Evolutionary conservation across 495 filamentous ascomycete species (phyloP).

Genomic region (Daldinia concentrica): DNA sequence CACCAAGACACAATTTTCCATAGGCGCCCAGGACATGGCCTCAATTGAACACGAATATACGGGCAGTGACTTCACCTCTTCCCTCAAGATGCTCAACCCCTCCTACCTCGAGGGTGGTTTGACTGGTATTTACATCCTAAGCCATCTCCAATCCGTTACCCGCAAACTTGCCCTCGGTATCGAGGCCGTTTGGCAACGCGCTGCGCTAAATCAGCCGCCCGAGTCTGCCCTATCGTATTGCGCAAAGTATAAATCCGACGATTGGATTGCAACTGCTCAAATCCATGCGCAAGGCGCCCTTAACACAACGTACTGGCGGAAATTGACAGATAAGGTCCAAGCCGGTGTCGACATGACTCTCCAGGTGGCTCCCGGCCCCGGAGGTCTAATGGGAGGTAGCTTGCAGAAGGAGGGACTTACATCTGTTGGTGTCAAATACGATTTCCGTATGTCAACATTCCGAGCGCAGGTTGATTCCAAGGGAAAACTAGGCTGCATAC

Average conservation of each 20-base stretch:
- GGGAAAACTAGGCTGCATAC: conserved; percentile 88
- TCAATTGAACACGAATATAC: conserved; percentile 94
- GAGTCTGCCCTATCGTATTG: conserved; percentile 87
- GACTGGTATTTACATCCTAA: conserved; percentile 93
- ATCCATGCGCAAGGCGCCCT: conserved; percentile 84
- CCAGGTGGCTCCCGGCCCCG: conserved; percentile 72
- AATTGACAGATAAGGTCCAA: conserved; percentile 92
- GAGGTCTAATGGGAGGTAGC: conserved; percentile 73
- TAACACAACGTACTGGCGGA: conserved; percentile 94
- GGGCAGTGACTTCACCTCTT: conserved; percentile 90
- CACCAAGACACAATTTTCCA: conserved; percentile 84
- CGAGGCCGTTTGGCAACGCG: conserved; percentile 92
- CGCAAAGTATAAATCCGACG: conserved; percentile 84
- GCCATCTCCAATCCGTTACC: conserved; percentile 93
- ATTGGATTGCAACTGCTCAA: conserved; percentile 92
- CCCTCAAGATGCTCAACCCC: conserved; percentile 92
- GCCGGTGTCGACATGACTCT: conserved; percentile 95
- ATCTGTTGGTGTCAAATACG: conserved; percentile 95
- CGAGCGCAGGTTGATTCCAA: conserved; percentile 94
- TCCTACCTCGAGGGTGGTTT: conserved; percentile 88
- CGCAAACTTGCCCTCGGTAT: conserved; percentile 87
- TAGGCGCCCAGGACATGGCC: conserved; percentile 77
- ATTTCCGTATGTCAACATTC: conserved; percentile 94
- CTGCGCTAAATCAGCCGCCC: conserved; percentile 77
- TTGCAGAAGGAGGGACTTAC: conserved; percentile 85